Evolutionary conservation across 441 rosid genomes (phyloP).

Genomic region (Populus hybrid): DNA sequence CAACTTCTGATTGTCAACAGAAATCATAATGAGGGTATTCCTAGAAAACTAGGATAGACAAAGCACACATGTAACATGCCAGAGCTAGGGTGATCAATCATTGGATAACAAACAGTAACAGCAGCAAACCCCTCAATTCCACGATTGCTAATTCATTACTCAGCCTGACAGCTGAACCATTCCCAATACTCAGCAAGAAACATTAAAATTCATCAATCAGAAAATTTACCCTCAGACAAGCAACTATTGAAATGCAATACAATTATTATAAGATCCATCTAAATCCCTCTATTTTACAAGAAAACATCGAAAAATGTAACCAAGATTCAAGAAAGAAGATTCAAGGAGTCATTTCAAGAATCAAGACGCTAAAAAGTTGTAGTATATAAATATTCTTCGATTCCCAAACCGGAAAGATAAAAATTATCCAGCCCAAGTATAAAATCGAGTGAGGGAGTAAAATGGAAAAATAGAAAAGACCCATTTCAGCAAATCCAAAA

Average conservation of each 20-base stretch:
- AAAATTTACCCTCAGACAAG: not conserved
- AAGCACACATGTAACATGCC: not conserved
- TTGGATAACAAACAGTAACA: not conserved
- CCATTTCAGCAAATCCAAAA: constrained; percentile 13
- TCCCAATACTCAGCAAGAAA: not conserved
- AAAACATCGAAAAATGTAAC: not conserved
- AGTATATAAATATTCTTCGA: not conserved
- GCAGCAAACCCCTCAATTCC: not conserved
- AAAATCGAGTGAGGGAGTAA: not conserved
- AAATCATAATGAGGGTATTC: constrained; percentile 1
- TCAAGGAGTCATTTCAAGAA: constrained; percentile 1
- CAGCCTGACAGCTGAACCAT: not conserved
- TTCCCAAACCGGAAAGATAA: not conserved
- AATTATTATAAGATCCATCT: not conserved
- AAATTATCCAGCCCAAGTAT: not conserved
- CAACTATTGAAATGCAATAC: not conserved
- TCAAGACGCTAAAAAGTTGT: not conserved
- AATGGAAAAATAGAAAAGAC: not conserved
- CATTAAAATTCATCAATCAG: not conserved
- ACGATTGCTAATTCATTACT: not conserved
- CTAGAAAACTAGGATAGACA: not conserved
- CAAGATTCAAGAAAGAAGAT: not conserved
- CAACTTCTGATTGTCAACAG: not conserved
- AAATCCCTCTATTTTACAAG: not conserved
- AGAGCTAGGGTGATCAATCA: not conserved